These are phyloP conservation scores for Oenanthe sinensis DNA, from an alignment of 129 eudicot genomes.

Conservation along the genomic window DNA sequence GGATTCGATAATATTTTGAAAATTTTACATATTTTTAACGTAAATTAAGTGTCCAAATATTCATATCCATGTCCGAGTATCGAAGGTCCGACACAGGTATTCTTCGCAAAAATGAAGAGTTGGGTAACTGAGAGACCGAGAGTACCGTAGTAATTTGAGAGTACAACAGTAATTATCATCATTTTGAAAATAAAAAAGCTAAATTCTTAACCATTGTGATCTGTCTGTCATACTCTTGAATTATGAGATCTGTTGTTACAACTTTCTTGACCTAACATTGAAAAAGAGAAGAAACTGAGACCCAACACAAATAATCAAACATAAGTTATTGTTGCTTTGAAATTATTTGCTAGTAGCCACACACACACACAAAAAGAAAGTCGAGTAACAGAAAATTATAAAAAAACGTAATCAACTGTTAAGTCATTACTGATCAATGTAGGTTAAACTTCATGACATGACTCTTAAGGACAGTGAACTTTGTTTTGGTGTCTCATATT, in stretches of 20 bases:
- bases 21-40: no score
- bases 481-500: not conserved
- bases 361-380: not conserved
- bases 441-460: not conserved
- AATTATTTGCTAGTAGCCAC: not conserved
- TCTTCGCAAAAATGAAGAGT: no score
- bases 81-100: no score
- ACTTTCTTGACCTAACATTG: conserved; percentile 3
- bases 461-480: not conserved
- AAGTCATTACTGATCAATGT: not conserved
- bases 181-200: not conserved
- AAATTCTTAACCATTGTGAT: conserved; percentile 1
- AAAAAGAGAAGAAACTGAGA: conserved; percentile 3
- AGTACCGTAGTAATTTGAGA: no score
- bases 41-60: no score
- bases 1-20: no score
- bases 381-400: not conserved
- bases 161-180: not conserved
- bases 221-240: not conserved
- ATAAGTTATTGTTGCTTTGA: not conserved
- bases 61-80: no score
- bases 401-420: not conserved
- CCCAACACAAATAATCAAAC: not conserved
- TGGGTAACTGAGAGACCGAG: no score
- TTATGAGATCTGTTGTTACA: not conserved